Evolutionary conservation across 306 rosid species (phyloP).

Genomic region (Rubus parviflorus): DNA sequence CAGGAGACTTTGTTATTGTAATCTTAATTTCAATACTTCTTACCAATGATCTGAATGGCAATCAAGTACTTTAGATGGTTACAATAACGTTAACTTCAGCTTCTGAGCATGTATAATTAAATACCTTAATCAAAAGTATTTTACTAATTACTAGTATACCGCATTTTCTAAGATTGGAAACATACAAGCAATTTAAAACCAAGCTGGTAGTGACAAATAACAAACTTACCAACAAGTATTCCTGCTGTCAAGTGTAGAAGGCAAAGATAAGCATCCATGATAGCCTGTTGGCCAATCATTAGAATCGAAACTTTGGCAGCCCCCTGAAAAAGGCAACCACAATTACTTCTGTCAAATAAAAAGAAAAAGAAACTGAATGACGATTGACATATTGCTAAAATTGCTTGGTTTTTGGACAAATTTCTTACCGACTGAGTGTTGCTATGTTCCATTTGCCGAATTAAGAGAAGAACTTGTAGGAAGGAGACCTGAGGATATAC

Average conservation of each 20-base stretch:
- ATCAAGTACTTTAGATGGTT: neutral
- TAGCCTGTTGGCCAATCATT: slow-evolving; percentile 97
- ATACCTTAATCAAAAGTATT: neutral
- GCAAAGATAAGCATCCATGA: slow-evolving; percentile 98
- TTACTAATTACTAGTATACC: neutral
- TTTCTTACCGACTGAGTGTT: slow-evolving; percentile 91
- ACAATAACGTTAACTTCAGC: neutral
- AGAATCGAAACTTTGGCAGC: slow-evolving; percentile 96
- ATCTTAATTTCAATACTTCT: slow-evolving; percentile 10
- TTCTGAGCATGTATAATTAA: neutral
- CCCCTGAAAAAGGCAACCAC: slow-evolving; percentile 58
- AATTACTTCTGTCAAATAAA: neutral
- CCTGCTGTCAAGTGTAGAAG: slow-evolving; percentile 96
- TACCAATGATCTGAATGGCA: neutral
- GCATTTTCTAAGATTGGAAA: slow-evolving; percentile 4
- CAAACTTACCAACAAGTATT: slow-evolving; percentile 79
- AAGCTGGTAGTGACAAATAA: neutral
- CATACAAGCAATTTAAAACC: slow-evolving; percentile 7
- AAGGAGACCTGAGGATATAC: slow-evolving; percentile 69
- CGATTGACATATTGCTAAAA: neutral
- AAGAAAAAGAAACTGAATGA: neutral
- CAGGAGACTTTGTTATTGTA: neutral
- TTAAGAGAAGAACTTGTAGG: slow-evolving; percentile 94
- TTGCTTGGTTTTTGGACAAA: slow-evolving; percentile 11
- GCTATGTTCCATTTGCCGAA: slow-evolving; percentile 99